phyloP scores from a whole-genome alignment of 2,329 filamentous ascomycete species.

The Drechslerella dactyloides region DNA sequence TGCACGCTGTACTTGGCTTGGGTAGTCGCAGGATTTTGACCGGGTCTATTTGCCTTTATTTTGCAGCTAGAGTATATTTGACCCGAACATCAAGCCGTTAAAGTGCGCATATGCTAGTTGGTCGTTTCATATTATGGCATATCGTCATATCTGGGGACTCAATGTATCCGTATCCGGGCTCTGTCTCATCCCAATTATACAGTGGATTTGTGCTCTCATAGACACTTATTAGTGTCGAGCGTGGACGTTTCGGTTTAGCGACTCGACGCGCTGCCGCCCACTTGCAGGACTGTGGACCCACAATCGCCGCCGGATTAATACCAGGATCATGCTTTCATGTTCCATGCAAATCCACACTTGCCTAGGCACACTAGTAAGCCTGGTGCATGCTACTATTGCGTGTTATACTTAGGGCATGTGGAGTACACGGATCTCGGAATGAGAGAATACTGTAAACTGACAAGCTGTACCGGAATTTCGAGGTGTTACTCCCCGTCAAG shows the following conservation, averaged over 20 bases:
- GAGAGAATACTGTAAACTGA: not conserved
- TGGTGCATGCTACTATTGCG: not conserved
- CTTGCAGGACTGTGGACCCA: slow-evolving; percentile 23
- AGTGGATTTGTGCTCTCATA: not conserved
- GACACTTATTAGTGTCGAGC: no score
- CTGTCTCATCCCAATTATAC: no score
- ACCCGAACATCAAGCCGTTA: no score
- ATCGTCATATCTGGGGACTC: no score
- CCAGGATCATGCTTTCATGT: slow-evolving; percentile 23
- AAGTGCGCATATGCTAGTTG: no score
- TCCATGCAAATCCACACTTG: not conserved
- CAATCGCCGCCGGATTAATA: slow-evolving; percentile 46
- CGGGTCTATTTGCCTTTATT: slow-evolving; percentile 36
- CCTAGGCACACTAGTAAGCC: slow-evolving; percentile 16
- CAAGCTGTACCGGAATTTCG: slow-evolving; percentile 34
- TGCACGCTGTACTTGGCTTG: slow-evolving; percentile 21
- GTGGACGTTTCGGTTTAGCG: slow-evolving; percentile 7
- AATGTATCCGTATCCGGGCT: no score
- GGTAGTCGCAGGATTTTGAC: slow-evolving; percentile 19
- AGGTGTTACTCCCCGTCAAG: slow-evolving; percentile 42
- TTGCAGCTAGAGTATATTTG: slow-evolving; percentile 35
- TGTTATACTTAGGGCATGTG: not conserved
- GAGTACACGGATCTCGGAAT: not conserved
- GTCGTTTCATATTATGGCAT: no score
- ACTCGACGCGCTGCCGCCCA: slow-evolving; percentile 16